phyloP scores from a whole-genome alignment of 805 yeast genomes.

The Myxozyma kluyveri region DNA sequence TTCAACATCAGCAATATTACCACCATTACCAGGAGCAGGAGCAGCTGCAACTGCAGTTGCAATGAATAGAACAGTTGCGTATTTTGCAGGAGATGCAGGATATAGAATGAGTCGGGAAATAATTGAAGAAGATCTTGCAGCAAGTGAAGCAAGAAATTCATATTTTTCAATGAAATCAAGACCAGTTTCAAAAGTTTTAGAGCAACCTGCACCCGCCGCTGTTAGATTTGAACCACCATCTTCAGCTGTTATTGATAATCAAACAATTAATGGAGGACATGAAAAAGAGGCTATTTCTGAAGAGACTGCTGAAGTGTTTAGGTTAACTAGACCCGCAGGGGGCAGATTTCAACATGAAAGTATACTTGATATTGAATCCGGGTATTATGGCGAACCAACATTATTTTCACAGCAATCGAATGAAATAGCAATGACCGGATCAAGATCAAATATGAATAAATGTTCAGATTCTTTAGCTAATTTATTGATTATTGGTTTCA shows the following conservation, averaged over 20 bases:
- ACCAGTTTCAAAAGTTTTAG: not conserved
- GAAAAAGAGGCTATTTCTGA: not conserved
- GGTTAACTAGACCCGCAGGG: not conserved
- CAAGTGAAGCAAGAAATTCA: not conserved
- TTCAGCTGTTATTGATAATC: not conserved
- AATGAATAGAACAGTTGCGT: not conserved
- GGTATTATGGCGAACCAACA: not conserved
- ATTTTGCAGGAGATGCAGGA: not conserved
- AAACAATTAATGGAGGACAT: not conserved
- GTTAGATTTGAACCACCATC: not conserved
- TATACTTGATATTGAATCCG: not conserved
- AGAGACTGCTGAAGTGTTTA: not conserved
- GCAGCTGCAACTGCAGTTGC: not conserved
- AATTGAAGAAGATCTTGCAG: not conserved
- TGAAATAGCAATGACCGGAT: not conserved
- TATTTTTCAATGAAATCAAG: not conserved
- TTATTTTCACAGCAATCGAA: not conserved
- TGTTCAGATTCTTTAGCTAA: constrained; percentile 21
- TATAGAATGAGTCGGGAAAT: not conserved
- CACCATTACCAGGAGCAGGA: constrained; percentile 17
- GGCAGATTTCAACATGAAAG: not conserved
- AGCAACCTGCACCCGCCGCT: not conserved
- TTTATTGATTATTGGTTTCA: constrained; percentile 30
- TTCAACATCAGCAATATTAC: constrained; percentile 11
- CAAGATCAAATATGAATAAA: no score